Evolutionary conservation across 352 stramenopile genomes (phyloP).

Genomic region (Thalassiosira pacifica): DNA sequence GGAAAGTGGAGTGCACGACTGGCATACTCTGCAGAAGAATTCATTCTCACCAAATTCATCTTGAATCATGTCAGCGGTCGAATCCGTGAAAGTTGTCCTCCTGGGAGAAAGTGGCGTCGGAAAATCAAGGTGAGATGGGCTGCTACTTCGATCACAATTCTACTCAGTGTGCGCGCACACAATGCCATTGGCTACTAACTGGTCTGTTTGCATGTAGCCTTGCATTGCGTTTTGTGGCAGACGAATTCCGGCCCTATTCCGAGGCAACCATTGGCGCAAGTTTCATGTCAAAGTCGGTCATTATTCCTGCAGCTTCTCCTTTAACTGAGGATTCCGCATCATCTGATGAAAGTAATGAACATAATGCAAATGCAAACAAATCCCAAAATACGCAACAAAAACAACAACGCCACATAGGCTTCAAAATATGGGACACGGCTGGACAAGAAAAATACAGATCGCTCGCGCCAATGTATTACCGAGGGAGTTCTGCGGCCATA

Average conservation of each 20-base stretch:
- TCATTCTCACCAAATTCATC: too few species aligned
- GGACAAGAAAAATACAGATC: constrained; percentile 96
- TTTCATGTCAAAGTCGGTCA: constrained; percentile 95
- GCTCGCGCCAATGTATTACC: constrained; percentile 94
- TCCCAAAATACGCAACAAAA: constrained; percentile 21
- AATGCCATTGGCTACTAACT: not conserved
- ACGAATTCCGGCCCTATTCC: constrained; percentile 96
- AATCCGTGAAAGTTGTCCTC: constrained; percentile 99
- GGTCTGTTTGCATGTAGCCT: not conserved
- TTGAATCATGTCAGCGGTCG: too few species aligned
- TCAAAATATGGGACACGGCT: constrained; percentile 98
- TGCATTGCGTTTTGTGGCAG: not conserved
- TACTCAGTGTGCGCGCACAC: not conserved
- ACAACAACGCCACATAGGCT: constrained; percentile 91
- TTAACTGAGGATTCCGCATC: constrained; percentile 12
- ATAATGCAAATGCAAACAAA: not conserved
- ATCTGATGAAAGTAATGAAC: not conserved
- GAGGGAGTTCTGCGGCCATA: constrained; percentile 86
- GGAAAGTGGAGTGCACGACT: too few species aligned
- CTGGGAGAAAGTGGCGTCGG: constrained; percentile 99
- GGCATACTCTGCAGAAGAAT: too few species aligned
- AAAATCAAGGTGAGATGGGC: constrained; percentile 92
- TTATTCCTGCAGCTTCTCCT: constrained; percentile 14
- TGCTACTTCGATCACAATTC: too few species aligned
- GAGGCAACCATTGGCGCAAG: constrained; percentile 97